phyloP scores from a whole-genome alignment of 1,284 basidiomycete genomes.

The Leccinum solheimii region DNA sequence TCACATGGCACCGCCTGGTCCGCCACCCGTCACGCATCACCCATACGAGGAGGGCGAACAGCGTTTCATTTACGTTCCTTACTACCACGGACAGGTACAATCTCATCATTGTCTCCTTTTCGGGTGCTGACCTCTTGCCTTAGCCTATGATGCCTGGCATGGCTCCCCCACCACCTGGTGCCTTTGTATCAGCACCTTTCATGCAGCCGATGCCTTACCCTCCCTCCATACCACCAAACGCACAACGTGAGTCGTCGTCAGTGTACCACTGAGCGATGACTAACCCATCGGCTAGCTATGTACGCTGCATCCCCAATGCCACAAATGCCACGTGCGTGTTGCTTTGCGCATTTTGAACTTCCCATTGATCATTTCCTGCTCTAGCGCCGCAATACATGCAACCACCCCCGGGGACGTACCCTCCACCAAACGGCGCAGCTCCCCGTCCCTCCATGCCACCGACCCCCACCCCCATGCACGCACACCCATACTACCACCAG shows the following conservation, averaged over 20 bases:
- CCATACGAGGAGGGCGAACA: constrained; percentile 73
- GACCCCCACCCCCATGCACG: constrained; percentile 78
- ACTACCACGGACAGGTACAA: constrained; percentile 69
- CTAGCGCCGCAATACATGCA: constrained; percentile 71
- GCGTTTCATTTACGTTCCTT: constrained; percentile 69
- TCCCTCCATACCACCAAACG: constrained; percentile 72
- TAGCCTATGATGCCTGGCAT: constrained; percentile 81
- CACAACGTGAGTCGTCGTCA: constrained; percentile 41
- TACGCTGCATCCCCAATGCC: constrained; percentile 75
- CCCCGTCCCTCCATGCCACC: constrained; percentile 82
- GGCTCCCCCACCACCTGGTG: constrained; percentile 71
- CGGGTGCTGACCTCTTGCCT: constrained; percentile 8
- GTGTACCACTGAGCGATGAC: background rate
- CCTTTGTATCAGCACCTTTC: constrained; percentile 73
- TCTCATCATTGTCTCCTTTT: background rate
- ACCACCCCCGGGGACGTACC: constrained; percentile 66
- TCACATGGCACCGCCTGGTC: constrained; percentile 65
- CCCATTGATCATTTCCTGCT: constrained; percentile 6
- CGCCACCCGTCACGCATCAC: constrained; percentile 65
- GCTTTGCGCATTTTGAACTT: background rate
- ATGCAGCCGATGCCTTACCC: constrained; percentile 84
- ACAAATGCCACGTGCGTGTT: constrained; percentile 75
- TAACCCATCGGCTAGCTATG: constrained; percentile 54
- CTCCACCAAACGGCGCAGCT: constrained; percentile 70
- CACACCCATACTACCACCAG: constrained; percentile 82